phyloP scores from a whole-genome alignment of 345 rosid genomes.

The Acer saccharum region DNA sequence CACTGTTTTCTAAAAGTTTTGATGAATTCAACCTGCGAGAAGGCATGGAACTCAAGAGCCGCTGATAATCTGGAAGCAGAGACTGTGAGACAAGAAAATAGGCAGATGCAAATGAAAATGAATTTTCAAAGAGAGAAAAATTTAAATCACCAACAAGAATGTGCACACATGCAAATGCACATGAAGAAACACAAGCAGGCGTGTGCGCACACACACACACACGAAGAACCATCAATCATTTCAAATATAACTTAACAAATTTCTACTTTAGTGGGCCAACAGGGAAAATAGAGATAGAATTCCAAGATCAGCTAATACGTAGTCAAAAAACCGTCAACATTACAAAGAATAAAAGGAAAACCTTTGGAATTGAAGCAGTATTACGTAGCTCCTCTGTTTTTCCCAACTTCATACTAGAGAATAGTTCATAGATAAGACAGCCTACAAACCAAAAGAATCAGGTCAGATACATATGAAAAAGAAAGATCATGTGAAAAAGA shows the following conservation, averaged over 20 bases:
- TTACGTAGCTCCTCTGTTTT: conserved; percentile 98
- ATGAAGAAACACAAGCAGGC: not conserved
- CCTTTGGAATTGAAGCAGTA: conserved; percentile 94
- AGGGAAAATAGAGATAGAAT: not conserved
- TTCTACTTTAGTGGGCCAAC: not conserved
- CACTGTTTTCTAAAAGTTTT: conserved; percentile 92
- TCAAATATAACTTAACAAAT: not conserved
- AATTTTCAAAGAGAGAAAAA: conserved; percentile 33
- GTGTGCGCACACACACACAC: not conserved
- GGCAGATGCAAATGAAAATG: conserved; percentile 43
- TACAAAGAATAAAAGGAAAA: conserved; percentile 25
- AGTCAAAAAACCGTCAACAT: not conserved
- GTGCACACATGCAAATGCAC: not conserved
- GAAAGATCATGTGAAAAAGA: not conserved
- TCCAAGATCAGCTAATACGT: not conserved
- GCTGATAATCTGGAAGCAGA: conserved; percentile 99
- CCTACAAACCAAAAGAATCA: conserved; percentile 43
- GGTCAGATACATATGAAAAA: conserved; percentile 5
- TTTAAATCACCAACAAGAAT: conserved; percentile 15
- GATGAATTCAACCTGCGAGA: conserved; percentile 96
- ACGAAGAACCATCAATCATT: not conserved
- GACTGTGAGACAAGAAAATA: conserved; percentile 72
- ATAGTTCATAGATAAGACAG: conserved; percentile 92
- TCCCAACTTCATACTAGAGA: conserved; percentile 77
- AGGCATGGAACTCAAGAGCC: conserved; percentile 95